phyloP scores from a whole-genome alignment of 2,329 filamentous ascomycete genomes.

The Graphilbum ipis-grandicollis region DNA sequence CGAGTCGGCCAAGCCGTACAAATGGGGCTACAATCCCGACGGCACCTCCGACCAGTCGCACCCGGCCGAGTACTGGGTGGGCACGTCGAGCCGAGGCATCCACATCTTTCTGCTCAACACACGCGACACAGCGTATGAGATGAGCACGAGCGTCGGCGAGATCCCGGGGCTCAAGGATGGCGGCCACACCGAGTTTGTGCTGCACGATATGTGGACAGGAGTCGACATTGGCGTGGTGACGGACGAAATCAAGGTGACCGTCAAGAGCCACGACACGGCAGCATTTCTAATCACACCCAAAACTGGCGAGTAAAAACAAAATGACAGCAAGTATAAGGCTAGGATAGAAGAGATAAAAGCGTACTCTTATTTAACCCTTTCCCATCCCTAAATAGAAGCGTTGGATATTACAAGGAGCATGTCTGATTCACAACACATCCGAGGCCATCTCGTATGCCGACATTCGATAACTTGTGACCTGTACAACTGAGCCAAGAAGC shows the following conservation, averaged over 20 bases:
- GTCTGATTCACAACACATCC: no score
- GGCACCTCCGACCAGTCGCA: conserved; percentile 28
- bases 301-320: no score
- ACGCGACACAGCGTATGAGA: conserved; percentile 14
- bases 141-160: conserved; percentile 22
- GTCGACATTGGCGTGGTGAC: conserved; percentile 19
- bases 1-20: conserved; percentile 24
- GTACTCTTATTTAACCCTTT: no score
- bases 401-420: no score
- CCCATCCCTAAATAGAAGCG: no score
- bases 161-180: conserved; percentile 20
- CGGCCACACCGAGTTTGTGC: conserved; percentile 15
- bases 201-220: conserved; percentile 29
- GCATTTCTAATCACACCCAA: conserved; percentile 5
- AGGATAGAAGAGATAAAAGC: no score
- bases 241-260: conserved; percentile 12
- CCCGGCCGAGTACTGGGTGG: conserved; percentile 32
- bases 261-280: conserved; percentile 20
- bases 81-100: conserved; percentile 22
- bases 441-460: no score
- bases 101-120: conserved; percentile 31
- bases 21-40: conserved; percentile 29
- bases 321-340: not conserved
- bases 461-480: no score
- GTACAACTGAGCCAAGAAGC: no score